Conservation (phyloP, 2,329 filamentous ascomycete genomes). For the Teratosphaeria destructans region DNA sequence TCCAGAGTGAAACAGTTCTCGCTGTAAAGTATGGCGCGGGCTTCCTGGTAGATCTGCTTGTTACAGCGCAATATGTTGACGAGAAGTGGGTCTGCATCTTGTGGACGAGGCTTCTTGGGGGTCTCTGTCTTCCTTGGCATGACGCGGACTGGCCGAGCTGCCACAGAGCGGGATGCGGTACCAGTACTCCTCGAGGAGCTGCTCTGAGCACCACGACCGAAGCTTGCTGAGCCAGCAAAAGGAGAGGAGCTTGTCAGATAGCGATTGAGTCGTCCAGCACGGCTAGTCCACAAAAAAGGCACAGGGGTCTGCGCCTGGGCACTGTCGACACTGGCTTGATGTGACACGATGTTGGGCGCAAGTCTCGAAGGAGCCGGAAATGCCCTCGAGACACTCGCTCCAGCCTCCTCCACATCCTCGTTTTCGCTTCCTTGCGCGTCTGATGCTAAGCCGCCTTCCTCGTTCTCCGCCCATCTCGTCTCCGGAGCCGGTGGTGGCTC, state of each 20-base stretch:
- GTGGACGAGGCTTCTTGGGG: conserved; percentile 9
- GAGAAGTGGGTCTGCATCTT: conserved; percentile 26
- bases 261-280: neutral
- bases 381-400: neutral
- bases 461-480: neutral
- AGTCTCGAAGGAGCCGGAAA: neutral
- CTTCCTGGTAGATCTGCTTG: conserved; percentile 31
- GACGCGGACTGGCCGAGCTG: neutral
- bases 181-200: neutral
- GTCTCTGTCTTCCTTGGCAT: neutral
- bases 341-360: neutral
- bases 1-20: conserved; percentile 31
- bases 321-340: neutral
- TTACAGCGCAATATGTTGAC: conserved; percentile 31
- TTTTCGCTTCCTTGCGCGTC: neutral
- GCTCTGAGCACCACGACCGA: neutral
- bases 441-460: neutral
- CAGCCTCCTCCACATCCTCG: neutral
- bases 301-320: neutral
- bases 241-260: neutral
- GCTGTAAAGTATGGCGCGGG: conserved; percentile 31
- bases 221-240: neutral
- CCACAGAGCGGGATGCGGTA: neutral
- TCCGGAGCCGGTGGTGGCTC: conserved; percentile 6
- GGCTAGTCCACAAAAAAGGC: neutral